Percentiles rank a stretch among this genome's conserved stretches.
Evolutionary conservation across 345 rosid species (phyloP).

Genomic region (Raphanus raphanistrum): DNA sequence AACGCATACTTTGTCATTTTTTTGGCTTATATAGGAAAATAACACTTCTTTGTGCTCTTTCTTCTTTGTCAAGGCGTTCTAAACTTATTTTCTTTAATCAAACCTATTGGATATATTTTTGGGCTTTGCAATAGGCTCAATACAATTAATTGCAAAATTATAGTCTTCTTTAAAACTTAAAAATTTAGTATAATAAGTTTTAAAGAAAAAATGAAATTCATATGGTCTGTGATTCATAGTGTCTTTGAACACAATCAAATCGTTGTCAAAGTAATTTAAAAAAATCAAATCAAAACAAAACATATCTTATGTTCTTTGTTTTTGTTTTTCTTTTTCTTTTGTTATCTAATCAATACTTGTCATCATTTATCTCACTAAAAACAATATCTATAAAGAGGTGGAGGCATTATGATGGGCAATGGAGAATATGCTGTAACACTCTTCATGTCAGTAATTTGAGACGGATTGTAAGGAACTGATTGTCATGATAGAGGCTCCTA

Average conservation of each 20-base stretch:
- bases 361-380: constrained; percentile 26
- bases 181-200: neutral
- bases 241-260: neutral
- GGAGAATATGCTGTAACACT: too few relatives aligned
- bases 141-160: neutral
- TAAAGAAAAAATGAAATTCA: neutral
- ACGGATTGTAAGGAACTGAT: too few relatives aligned
- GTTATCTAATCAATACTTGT: constrained; percentile 4
- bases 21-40: neutral
- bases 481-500: too few relatives aligned
- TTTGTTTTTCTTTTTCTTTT: neutral
- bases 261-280: neutral
- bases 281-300: neutral
- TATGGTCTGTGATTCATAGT: neutral
- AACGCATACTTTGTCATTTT: neutral
- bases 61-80: neutral
- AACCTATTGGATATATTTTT: neutral
- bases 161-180: neutral
- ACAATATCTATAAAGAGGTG: constrained; percentile 6
- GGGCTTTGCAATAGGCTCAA: neutral
- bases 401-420: too few relatives aligned
- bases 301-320: constrained; percentile 18
- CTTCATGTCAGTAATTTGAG: too few relatives aligned
- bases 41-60: neutral
- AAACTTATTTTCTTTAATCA: neutral